Conservation (phyloP, 306 rosid species). For the Cucurbita pepo region DNA sequence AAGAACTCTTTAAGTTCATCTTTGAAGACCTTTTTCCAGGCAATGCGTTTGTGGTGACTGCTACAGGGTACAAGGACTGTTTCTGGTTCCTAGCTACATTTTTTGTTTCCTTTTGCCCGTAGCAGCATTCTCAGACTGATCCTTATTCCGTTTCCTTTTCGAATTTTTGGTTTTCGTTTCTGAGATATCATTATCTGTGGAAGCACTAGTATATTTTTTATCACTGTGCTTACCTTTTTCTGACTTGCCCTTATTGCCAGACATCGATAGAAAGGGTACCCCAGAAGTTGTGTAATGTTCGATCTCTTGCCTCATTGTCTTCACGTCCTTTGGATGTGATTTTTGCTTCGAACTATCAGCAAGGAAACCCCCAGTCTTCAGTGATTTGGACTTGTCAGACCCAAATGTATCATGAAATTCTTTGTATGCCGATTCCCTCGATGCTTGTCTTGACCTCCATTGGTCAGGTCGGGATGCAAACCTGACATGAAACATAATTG, state of each 20-base stretch:
- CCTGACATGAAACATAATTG: conserved; percentile 24
- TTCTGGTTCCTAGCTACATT: neutral
- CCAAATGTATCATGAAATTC: conserved; percentile 63
- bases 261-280: conserved; percentile 45
- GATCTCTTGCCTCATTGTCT: conserved; percentile 52
- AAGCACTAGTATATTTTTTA: conserved; percentile 17
- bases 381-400: conserved; percentile 31
- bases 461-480: conserved; percentile 64
- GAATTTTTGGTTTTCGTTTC: conserved; percentile 19
- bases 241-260: conserved; percentile 29
- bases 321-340: conserved; percentile 28
- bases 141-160: conserved; percentile 11
- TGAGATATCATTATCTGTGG: conserved; percentile 17
- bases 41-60: neutral
- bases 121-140: neutral
- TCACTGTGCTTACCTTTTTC: conserved; percentile 18
- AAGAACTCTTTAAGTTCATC: neutral
- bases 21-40: neutral
- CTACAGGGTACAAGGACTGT: neutral
- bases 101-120: neutral
- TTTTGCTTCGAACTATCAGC: conserved; percentile 22
- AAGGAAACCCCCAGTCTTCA: conserved; percentile 29
- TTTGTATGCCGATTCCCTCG: conserved; percentile 55
- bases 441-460: conserved; percentile 78
- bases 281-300: conserved; percentile 35